These are phyloP conservation scores for Starmerella sp. DNA, from an alignment of 805 yeast species.

Conservation along the genomic window DNA sequence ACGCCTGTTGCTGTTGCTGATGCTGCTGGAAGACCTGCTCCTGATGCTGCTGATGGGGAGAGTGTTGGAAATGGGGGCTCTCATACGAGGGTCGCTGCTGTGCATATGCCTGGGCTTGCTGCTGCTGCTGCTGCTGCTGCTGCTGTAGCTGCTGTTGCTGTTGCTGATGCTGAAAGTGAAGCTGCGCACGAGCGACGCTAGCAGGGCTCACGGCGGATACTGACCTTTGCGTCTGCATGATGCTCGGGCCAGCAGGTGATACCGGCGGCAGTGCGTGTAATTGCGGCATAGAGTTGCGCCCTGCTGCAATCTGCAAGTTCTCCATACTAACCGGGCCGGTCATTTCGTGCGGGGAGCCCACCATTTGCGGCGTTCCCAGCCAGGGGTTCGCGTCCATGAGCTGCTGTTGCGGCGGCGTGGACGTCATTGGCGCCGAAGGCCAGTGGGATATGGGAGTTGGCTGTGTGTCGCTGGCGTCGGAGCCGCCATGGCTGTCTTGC, in stretches of 20 bases:
- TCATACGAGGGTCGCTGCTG: too few species aligned
- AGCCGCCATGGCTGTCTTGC: background rate
- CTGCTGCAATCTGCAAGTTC: background rate
- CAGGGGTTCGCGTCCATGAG: background rate
- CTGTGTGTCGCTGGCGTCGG: background rate
- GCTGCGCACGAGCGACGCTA: background rate
- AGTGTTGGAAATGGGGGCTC: background rate
- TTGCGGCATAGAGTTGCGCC: background rate
- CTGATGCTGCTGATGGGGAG: background rate
- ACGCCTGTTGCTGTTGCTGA: background rate
- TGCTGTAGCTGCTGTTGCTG: constrained; percentile 3
- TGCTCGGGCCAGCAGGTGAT: background rate
- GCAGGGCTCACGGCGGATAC: background rate
- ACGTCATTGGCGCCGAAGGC: background rate
- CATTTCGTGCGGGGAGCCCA: background rate
- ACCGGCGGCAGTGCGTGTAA: background rate
- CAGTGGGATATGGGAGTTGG: background rate
- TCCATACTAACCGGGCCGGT: background rate
- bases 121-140: background rate
- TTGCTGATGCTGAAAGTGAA: background rate
- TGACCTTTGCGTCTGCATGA: background rate
- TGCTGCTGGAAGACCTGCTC: background rate
- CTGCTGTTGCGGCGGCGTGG: background rate
- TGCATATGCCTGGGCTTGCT: background rate
- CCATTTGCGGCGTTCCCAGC: background rate